A percentile compares a stretch with the other conserved stretches of the same genome.
Evolutionary conservation across 345 rosid species (phyloP).

Genomic region (Citrus maxima): DNA sequence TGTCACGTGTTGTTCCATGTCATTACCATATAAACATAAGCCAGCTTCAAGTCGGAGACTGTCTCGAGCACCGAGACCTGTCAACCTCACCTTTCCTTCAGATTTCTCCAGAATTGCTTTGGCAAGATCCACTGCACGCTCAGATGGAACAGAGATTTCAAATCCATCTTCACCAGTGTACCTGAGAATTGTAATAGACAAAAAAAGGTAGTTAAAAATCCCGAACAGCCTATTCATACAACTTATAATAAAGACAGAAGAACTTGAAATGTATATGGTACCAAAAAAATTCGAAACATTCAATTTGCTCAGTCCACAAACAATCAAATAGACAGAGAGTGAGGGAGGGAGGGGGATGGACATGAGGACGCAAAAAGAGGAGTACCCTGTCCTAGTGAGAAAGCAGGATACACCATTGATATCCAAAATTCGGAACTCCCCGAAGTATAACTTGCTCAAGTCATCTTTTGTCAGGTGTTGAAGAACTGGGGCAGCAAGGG

Average conservation of each 20-base stretch:
- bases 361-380: conserved; percentile 6
- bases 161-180: conserved; percentile 98
- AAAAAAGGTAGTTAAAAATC: neutral
- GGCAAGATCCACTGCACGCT: conserved; percentile 76
- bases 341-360: neutral
- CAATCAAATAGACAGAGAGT: neutral
- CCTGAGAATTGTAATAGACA: conserved; percentile 36
- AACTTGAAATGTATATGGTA: neutral
- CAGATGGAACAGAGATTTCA: conserved; percentile 93
- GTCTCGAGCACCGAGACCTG: conserved; percentile 95
- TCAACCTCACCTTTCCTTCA: conserved; percentile 83
- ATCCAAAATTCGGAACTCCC: conserved; percentile 77
- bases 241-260: neutral
- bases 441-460: conserved; percentile 88
- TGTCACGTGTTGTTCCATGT: conserved; percentile 89
- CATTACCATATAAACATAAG: conserved; percentile 84
- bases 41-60: conserved; percentile 97
- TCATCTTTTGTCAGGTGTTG: conserved; percentile 87
- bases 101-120: conserved; percentile 94
- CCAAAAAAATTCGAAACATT: neutral
- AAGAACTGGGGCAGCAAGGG: conserved; percentile 89
- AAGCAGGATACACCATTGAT: conserved; percentile 80
- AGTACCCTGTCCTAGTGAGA: conserved; percentile 94
- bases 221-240: neutral
- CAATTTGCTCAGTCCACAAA: neutral